Conservation (phyloP, 805 yeast species). For the Metschnikowia borealis region DNA sequence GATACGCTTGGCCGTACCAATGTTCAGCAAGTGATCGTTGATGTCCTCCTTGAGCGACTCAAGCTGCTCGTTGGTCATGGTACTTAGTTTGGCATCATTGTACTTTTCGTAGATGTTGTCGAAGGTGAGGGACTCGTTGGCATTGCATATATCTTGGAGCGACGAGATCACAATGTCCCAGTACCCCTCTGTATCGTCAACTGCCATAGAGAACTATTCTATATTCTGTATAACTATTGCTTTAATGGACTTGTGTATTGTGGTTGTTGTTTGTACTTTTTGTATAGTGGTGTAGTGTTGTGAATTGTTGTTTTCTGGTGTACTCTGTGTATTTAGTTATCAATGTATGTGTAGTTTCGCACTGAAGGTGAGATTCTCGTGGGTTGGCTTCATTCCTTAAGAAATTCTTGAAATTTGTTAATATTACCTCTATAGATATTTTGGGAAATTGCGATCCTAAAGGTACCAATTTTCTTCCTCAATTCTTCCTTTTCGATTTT, state of each 20-base stretch:
- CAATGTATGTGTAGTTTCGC: too few relatives aligned
- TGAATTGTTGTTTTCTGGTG: too few relatives aligned
- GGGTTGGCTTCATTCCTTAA: too few relatives aligned
- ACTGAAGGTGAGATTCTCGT: too few relatives aligned
- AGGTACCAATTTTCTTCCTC: too few relatives aligned
- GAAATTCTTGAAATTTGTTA: too few relatives aligned
- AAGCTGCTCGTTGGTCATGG: slow-evolving; percentile 36
- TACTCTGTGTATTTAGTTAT: too few relatives aligned
- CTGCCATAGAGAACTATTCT: slow-evolving; percentile 8
- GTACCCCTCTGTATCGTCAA: slow-evolving; percentile 47
- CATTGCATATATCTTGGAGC: slow-evolving; percentile 62
- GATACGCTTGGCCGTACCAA: slow-evolving; percentile 45
- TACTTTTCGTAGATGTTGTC: slow-evolving; percentile 36
- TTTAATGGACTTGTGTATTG: not conserved
- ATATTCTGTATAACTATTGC: not conserved
- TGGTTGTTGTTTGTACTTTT: not conserved
- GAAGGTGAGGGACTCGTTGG: slow-evolving; percentile 52
- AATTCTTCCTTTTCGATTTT: too few relatives aligned
- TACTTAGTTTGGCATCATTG: slow-evolving; percentile 24
- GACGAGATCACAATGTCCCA: slow-evolving; percentile 70
- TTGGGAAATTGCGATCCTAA: too few relatives aligned
- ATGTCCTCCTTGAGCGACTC: slow-evolving; percentile 38
- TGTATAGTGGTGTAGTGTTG: too few relatives aligned
- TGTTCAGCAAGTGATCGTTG: slow-evolving; percentile 52
- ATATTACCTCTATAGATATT: too few relatives aligned